Conservation (phyloP, 2,329 filamentous ascomycete genomes). For the Corynespora cassiicola region DNA sequence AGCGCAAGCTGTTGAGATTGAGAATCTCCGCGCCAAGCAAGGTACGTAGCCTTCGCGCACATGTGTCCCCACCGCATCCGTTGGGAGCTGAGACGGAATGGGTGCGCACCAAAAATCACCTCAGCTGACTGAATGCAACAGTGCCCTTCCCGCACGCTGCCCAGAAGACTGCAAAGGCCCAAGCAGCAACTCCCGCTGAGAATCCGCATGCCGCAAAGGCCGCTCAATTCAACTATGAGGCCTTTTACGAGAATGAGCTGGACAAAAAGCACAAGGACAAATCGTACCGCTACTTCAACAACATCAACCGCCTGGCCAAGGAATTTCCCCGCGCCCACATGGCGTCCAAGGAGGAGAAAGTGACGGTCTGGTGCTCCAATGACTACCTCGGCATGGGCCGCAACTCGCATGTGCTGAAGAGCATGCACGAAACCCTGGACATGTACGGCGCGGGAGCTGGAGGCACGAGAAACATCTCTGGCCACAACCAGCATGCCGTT, state of each 20-base stretch:
- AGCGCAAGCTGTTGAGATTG: constrained; percentile 75
- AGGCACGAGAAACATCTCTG: constrained; percentile 96
- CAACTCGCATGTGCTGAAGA: constrained; percentile 82
- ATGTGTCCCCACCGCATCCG: not conserved
- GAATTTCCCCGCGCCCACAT: constrained; percentile 97
- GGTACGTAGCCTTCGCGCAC: constrained; percentile 47
- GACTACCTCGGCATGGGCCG: constrained; percentile 98
- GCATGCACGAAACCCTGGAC: constrained; percentile 94
- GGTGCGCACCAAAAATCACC: no score
- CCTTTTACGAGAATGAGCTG: constrained; percentile 84
- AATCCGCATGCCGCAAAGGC: constrained; percentile 56
- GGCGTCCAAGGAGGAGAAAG: constrained; percentile 78
- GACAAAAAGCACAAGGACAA: constrained; percentile 99
- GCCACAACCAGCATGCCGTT: constrained; percentile 94
- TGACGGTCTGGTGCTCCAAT: constrained; percentile 99
- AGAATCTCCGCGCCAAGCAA: constrained; percentile 42
- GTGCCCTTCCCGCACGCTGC: constrained; percentile 38
- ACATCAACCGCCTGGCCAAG: constrained; percentile 97
- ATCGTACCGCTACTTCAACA: constrained; percentile 99
- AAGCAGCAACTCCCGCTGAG: constrained; percentile 39
- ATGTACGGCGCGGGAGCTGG: constrained; percentile 94
- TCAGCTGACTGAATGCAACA: no score
- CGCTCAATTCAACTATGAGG: constrained; percentile 85
- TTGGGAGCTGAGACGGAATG: no score
- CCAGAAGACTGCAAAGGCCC: constrained; percentile 30